phyloP scores from a whole-genome alignment of 441 rosid species.

The Croton laevigatus region DNA sequence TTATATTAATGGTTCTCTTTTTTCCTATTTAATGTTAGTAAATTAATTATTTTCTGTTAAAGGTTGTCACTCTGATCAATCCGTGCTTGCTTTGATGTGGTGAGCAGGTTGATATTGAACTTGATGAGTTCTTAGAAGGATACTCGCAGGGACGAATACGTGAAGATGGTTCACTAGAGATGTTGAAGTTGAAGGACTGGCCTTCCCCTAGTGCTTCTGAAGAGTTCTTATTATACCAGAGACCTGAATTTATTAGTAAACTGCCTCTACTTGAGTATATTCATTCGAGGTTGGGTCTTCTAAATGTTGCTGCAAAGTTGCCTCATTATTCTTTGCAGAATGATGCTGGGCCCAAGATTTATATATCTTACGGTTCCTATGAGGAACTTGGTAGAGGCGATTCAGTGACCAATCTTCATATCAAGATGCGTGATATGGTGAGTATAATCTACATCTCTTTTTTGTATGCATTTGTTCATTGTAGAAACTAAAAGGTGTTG shows the following conservation, averaged over 20 bases:
- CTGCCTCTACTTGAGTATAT: conserved; percentile 90
- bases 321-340: conserved; percentile 95
- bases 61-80: conserved; percentile 14
- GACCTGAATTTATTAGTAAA: conserved; percentile 82
- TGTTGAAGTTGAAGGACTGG: conserved; percentile 92
- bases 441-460: neutral
- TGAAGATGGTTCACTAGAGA: conserved; percentile 49
- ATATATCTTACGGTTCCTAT: conserved; percentile 64
- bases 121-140: conserved; percentile 63
- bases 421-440: conserved; percentile 89
- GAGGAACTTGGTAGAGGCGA: conserved; percentile 56
- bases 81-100: conserved; percentile 20
- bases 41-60: conserved; percentile 7
- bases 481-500: conserved; percentile 2
- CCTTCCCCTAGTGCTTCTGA: conserved; percentile 91
- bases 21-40: conserved; percentile 7
- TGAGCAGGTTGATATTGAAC: conserved; percentile 73
- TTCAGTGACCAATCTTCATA: conserved; percentile 69
- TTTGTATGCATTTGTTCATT: neutral
- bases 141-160: conserved; percentile 54
- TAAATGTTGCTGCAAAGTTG: conserved; percentile 93
- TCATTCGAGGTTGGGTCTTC: conserved; percentile 88
- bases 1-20: conserved; percentile 21
- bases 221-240: conserved; percentile 80
- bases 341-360: conserved; percentile 90